These are phyloP conservation scores for Amanita polypyramis DNA, from an alignment of 768 basidiomycete genomes.

Conservation along the genomic window DNA sequence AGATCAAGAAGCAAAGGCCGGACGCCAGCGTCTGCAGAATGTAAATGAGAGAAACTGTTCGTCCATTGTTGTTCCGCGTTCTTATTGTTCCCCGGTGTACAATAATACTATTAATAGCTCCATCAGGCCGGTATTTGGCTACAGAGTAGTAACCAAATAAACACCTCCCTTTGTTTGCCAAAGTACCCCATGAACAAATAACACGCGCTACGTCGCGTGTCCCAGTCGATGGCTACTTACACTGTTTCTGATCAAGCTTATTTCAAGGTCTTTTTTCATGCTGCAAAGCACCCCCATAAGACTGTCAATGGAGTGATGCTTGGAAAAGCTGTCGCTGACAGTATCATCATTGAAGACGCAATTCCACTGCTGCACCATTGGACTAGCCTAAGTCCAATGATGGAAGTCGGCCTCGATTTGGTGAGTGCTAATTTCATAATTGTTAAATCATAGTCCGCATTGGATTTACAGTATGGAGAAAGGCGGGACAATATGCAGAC, in stretches of 20 bases:
- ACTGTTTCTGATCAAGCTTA: conserved; percentile 53
- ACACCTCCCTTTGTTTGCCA: not conserved
- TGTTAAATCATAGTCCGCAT: not conserved
- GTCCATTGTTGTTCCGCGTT: no score
- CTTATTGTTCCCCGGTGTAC: no score
- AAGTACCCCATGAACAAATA: no score
- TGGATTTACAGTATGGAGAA: conserved; percentile 7
- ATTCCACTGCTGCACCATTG: conserved; percentile 78
- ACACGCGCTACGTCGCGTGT: no score
- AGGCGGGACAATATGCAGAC: conserved; percentile 55
- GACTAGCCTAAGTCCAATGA: conserved; percentile 77
- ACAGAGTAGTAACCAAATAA: not conserved
- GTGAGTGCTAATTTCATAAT: conserved; percentile 30
- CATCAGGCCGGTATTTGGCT: not conserved
- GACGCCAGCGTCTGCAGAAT: conserved; percentile 4
- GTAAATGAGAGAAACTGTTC: not conserved
- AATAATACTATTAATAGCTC: not conserved
- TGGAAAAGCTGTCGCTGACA: conserved; percentile 28
- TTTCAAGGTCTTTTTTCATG: conserved; percentile 66
- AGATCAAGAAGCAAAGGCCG: conserved; percentile 6
- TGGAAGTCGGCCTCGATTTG: conserved; percentile 76
- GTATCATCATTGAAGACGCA: conserved; percentile 48
- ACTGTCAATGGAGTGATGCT: conserved; percentile 75
- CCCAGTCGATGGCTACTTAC: conserved; percentile 30
- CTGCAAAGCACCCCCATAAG: conserved; percentile 67